A percentile compares a stretch with the other conserved stretches of the same genome.
Evolutionary conservation across 139 green algal genomes (phyloP).

Genomic region (Tetraselmis striata): DNA sequence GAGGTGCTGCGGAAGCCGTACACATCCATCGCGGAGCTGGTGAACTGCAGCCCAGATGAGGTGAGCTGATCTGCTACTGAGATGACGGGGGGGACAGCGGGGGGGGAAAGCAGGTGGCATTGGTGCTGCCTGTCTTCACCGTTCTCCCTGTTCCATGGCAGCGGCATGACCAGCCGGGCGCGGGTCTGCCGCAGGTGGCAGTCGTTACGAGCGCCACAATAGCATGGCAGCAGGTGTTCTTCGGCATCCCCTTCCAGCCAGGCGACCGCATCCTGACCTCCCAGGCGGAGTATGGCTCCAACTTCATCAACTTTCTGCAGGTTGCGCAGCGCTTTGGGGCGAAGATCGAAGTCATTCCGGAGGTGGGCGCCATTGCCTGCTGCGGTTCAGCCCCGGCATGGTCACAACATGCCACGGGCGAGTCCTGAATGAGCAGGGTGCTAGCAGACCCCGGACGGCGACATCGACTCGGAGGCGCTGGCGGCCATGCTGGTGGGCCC

Average conservation of each 20-base stretch:
- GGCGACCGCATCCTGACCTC: conserved; percentile 53
- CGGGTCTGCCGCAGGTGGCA: too few relatives aligned
- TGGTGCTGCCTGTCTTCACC: too few relatives aligned
- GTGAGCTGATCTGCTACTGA: too few relatives aligned
- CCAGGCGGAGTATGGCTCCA: conserved; percentile 56
- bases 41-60: conserved; percentile 49
- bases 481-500: conserved; percentile 13
- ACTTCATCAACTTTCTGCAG: conserved; percentile 61
- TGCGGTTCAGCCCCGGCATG: too few relatives aligned
- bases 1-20: conserved; percentile 38
- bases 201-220: conserved; percentile 39
- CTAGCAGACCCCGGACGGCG: conserved; percentile 26
- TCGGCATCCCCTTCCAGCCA: conserved; percentile 39
- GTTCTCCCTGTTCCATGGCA: too few relatives aligned
- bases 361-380: too few relatives aligned
- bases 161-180: too few relatives aligned
- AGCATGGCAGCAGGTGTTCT: conserved; percentile 52
- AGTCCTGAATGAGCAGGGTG: too few relatives aligned
- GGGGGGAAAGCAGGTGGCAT: too few relatives aligned
- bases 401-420: too few relatives aligned
- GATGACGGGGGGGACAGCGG: too few relatives aligned
- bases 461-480: conserved; percentile 36
- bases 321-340: conserved; percentile 3
- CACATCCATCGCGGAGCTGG: conserved; percentile 32
- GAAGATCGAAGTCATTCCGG: conserved; percentile 44